Conservation (phyloP, 441 rosid species). For the Aquilaria agallochum region DNA sequence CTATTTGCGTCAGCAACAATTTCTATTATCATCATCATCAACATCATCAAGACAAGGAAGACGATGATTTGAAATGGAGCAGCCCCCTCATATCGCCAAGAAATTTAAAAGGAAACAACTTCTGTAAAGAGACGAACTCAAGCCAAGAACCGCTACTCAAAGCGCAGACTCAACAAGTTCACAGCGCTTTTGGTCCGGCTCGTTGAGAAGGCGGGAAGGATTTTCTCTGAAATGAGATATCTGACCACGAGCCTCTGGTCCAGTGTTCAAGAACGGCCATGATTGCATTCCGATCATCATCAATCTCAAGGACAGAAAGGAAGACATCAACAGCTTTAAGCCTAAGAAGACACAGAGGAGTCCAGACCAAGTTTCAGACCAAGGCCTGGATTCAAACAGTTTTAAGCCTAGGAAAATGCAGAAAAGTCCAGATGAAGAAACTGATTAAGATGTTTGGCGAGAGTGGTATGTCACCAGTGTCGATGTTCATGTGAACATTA, state of each 20-base stretch:
- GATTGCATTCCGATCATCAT: conserved; percentile 61
- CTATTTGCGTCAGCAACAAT: too few species aligned
- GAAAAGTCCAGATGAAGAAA: conserved; percentile 16
- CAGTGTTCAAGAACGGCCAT: conserved; percentile 45
- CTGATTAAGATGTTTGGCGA: conserved; percentile 7
- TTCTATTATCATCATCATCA: too few species aligned
- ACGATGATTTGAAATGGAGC: neutral
- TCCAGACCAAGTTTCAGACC: neutral
- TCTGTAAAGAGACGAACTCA: conserved; percentile 12
- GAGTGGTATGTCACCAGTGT: neutral
- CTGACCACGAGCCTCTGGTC: conserved; percentile 49
- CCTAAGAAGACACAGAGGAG: neutral
- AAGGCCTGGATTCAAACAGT: neutral
- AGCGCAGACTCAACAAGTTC: conserved; percentile 71
- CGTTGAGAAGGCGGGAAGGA: conserved; percentile 57
- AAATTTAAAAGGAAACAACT: conserved; percentile 27
- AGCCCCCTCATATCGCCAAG: conserved; percentile 37
- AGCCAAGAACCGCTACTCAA: conserved; percentile 65
- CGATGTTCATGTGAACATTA: too few species aligned
- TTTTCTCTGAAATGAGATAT: conserved; percentile 41
- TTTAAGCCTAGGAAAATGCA: conserved; percentile 5
- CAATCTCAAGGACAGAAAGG: conserved; percentile 28
- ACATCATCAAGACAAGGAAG: too few species aligned
- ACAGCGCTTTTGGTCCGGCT: conserved; percentile 59
- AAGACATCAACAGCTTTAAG: neutral